These are phyloP conservation scores for Helotiales sp. DNA, from an alignment of 2,329 filamentous ascomycete genomes.

Conservation along the genomic window DNA sequence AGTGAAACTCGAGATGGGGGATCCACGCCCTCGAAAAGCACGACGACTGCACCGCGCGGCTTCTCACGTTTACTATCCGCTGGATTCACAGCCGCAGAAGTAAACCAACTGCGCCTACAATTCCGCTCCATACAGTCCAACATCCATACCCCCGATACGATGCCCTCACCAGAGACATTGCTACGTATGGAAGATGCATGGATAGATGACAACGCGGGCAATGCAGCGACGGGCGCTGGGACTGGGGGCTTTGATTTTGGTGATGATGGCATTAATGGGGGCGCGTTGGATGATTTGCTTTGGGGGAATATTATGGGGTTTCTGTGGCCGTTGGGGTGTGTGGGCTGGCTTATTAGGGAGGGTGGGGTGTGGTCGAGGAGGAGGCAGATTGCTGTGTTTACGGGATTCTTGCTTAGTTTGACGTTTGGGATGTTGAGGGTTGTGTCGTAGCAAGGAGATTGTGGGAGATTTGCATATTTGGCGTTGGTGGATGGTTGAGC, in stretches of 20 bases:
- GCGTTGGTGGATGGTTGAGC: slow-evolving; percentile 9
- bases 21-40: slow-evolving; percentile 24
- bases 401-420: slow-evolving; percentile 81
- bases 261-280: slow-evolving; percentile 45
- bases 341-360: slow-evolving; percentile 84
- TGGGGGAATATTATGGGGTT: slow-evolving; percentile 91
- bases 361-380: slow-evolving; percentile 85
- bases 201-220: slow-evolving; percentile 72
- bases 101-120: slow-evolving; percentile 83
- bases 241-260: slow-evolving; percentile 45
- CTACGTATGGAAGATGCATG: slow-evolving; percentile 85
- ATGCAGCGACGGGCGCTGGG: slow-evolving; percentile 45
- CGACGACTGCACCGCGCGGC: slow-evolving; percentile 69
- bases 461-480: background rate
- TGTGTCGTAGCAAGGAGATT: slow-evolving; percentile 34
- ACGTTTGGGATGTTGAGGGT: slow-evolving; percentile 70
- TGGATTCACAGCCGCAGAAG: slow-evolving; percentile 82
- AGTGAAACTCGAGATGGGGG: slow-evolving; percentile 23
- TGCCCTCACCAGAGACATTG: slow-evolving; percentile 79
- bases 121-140: slow-evolving; percentile 85
- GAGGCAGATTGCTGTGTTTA: slow-evolving; percentile 84
- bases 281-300: slow-evolving; percentile 79
- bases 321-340: slow-evolving; percentile 88
- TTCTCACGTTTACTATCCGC: slow-evolving; percentile 85
- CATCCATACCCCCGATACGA: slow-evolving; percentile 84